Percentiles rank a stretch among this genome's conserved stretches.
phyloP scores from a whole-genome alignment of 768 basidiomycete species.

The Kwoniella sp. region DNA sequence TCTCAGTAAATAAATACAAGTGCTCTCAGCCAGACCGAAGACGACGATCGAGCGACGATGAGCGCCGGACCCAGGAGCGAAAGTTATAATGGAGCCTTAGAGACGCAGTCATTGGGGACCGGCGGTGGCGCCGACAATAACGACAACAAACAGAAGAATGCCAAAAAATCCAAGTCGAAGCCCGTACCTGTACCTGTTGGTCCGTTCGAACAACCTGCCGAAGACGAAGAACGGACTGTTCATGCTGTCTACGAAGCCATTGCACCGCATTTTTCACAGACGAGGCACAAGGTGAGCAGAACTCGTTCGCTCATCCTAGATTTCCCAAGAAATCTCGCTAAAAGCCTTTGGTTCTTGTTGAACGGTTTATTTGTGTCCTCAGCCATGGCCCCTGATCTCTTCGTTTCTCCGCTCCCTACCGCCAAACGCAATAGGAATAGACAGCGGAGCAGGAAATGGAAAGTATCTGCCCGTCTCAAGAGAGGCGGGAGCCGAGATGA shows the following conservation, averaged over 20 bases:
- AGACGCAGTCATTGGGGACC: no score
- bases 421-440: slow-evolving; percentile 81
- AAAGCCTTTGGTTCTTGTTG: background rate
- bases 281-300: slow-evolving; percentile 57
- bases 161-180: slow-evolving; percentile 25
- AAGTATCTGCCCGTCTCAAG: slow-evolving; percentile 83
- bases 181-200: slow-evolving; percentile 33
- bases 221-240: slow-evolving; percentile 48
- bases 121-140: background rate
- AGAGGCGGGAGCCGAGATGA: slow-evolving; percentile 67
- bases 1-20: no score
- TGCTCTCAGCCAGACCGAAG: no score
- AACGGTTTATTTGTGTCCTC: background rate
- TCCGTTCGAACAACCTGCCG: slow-evolving; percentile 21
- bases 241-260: slow-evolving; percentile 57
- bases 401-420: slow-evolving; percentile 72
- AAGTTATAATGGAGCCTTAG: no score
- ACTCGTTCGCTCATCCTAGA: no score
- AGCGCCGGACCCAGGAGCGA: no score
- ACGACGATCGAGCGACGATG: no score
- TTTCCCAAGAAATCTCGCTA: no score
- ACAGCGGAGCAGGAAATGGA: slow-evolving; percentile 95
- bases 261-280: slow-evolving; percentile 56
- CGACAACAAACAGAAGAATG: slow-evolving; percentile 1
- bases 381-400: slow-evolving; percentile 90